These are phyloP conservation scores for Diaporthe caulivora DNA, from an alignment of 2,329 filamentous ascomycete genomes.

Conservation along the genomic window DNA sequence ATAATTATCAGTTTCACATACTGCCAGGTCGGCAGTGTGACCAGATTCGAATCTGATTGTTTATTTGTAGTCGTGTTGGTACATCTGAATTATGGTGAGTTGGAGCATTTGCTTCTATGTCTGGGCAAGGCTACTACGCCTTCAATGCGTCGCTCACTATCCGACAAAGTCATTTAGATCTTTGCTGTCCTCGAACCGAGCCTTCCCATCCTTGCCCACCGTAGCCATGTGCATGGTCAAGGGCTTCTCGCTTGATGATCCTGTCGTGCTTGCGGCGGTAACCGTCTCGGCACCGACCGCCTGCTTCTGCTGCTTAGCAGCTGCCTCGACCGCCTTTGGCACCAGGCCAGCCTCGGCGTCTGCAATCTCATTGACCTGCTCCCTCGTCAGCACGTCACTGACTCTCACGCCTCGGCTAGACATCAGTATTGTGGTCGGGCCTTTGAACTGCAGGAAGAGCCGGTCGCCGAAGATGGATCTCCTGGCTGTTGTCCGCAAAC, in stretches of 20 bases:
- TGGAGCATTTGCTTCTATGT: neutral
- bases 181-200: conserved; percentile 73
- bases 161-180: conserved; percentile 67
- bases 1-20: too few species aligned
- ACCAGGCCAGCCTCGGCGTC: conserved; percentile 81
- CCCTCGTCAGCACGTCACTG: conserved; percentile 80
- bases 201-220: conserved; percentile 72
- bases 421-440: conserved; percentile 86
- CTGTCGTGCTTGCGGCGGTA: conserved; percentile 41
- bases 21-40: neutral
- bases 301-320: conserved; percentile 52
- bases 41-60: neutral
- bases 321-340: conserved; percentile 67
- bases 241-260: conserved; percentile 51
- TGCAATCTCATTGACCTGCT: conserved; percentile 91
- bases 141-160: conserved; percentile 47
- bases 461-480: conserved; percentile 94
- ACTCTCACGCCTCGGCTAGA: conserved; percentile 87
- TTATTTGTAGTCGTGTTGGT: conserved; percentile 23
- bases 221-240: conserved; percentile 68
- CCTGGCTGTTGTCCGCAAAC: conserved; percentile 80
- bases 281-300: conserved; percentile 34
- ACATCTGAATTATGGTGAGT: conserved; percentile 31
- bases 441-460: conserved; percentile 90
- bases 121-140: neutral